Evolutionary conservation across 2,329 filamentous ascomycete genomes (phyloP), one percentile per base, ranked within the genome.

Genomic region (Rhytidhysteron rufulum): DNA sequence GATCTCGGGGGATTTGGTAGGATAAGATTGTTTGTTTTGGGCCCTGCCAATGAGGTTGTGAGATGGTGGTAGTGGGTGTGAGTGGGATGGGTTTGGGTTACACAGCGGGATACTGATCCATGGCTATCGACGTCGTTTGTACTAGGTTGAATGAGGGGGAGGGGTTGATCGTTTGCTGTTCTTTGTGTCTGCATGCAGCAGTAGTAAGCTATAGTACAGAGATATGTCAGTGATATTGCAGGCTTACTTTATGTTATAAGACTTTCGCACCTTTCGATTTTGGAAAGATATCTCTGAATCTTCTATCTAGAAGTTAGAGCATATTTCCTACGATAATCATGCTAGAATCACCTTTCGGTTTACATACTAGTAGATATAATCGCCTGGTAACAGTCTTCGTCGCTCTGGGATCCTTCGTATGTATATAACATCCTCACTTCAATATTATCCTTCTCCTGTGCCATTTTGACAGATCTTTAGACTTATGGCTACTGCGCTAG

Each of bases 401-500:
- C 13, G 49, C 47, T 2, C 33, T 52, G 6, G 49, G 49, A 21
- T 52, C 49, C 10, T 46, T 52, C 37, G 47, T 52, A 40, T 32
- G 47, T 45, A 15, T 15, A 22, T 11, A 15, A 29, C 20, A 16
- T 6, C 19, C 4, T 20, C 17, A 17, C 18, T 2, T 15, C 10
- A 30, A 22, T 21, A 18, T 31, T 37, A 31, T 13, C 25, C 27
- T 25, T 40, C 11, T 17, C 16, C 29, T 16, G 19, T n/a, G 13
- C 18, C 33, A 8, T 17, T 36, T 36, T 9, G 8, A 36, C 9
- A 33, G 31, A 33, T 34, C 17, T n/a, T n/a, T n/a, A 49, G 50
- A 75, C 73, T 2, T 76, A 75, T 45, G 73, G 73, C 17, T 76
- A 75, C 47, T 70, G 66, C 38, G 64, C 73, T 7, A 74, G 72